Base-by-base conservation (phyloP, 352 stramenopile genomes). In the Phytophthora agathidicida region DNA sequence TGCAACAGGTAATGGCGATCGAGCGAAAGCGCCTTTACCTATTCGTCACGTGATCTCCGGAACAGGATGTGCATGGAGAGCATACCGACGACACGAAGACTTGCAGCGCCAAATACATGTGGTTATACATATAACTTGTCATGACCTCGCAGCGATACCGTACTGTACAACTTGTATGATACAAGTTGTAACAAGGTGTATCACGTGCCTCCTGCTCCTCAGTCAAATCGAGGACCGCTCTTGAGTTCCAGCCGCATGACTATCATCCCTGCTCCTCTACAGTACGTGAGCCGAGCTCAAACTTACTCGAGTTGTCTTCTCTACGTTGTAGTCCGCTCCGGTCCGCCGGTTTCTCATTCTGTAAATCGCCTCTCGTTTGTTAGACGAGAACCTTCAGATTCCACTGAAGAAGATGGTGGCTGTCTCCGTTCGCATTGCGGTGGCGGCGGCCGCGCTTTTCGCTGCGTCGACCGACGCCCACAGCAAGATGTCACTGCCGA, bases 401-500 rank as follows among this genome's bases (percentile, higher is more conserved):
- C n/a, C 27, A n/a, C n/a, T n/a, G n/a, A 26, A 47, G 28, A 6
- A 49, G 9, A 69, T 66, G 51, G 36, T 69, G n/a, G n/a, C 19
- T 14, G 28, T 14, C 7, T 61, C 31, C 24, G 28, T 20, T 26
- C 58, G 17, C 10, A 31, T 42, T 38, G 42, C 48, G 14, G 19
- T 38, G 11, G 20, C 59, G n/a, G 45, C 45, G 9, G 32, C 38
- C 10, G 63, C 59, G 14, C 14, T 59, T 6, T 19, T 70, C 44
- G 53, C 53, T 7, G 42, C 59, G 7, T 48, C 60, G 37, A 36
- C 26, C 32, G 30, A 52, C 19, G 60, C 65, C 7, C 66, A 71
- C 46, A 71, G 66, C 35, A 71, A 75, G 24, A 75, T 75, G 55
- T 62, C 44, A 44, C 45, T 71, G 44, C 66, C 61, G 5, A 68